phyloP scores from a whole-genome alignment of 139 green algal species.

The Picochlorum sp. region DNA sequence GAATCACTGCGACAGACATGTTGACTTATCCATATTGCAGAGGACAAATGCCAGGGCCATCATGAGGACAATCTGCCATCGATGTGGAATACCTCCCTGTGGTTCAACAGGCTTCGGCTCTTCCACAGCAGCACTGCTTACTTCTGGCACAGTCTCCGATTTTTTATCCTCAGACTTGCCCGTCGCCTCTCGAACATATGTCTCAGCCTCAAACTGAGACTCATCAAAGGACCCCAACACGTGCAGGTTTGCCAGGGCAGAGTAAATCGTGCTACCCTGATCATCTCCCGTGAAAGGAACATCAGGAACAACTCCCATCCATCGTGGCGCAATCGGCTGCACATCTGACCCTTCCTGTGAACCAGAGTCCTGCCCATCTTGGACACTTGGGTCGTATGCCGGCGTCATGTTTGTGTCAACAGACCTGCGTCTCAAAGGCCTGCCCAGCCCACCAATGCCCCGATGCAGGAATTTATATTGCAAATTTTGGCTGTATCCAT shows the following conservation, averaged over 20 bases:
- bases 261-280: conserved; percentile 26
- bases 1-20: conserved; percentile 97
- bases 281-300: conserved; percentile 30
- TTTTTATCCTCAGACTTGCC: no score
- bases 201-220: conserved; percentile 4
- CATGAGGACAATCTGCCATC: conserved; percentile 46
- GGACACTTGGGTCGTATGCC: not conserved
- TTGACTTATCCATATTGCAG: conserved; percentile 99
- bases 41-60: conserved; percentile 77
- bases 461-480: no score
- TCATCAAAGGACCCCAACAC: conserved; percentile 14
- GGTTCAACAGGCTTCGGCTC: conserved; percentile 1
- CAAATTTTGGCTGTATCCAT: not conserved
- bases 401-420: no score
- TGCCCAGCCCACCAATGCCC: no score
- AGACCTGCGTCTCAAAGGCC: no score
- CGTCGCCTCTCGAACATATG: not conserved
- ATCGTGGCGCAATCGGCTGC: not conserved
- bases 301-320: conserved; percentile 11
- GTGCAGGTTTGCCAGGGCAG: conserved; percentile 16
- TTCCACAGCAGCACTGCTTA: not conserved
- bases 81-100: conserved; percentile 30
- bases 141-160: not conserved
- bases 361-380: not conserved
- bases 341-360: not conserved